phyloP scores from a whole-genome alignment of 768 basidiomycete species.

The Nidularia sp. region DNA sequence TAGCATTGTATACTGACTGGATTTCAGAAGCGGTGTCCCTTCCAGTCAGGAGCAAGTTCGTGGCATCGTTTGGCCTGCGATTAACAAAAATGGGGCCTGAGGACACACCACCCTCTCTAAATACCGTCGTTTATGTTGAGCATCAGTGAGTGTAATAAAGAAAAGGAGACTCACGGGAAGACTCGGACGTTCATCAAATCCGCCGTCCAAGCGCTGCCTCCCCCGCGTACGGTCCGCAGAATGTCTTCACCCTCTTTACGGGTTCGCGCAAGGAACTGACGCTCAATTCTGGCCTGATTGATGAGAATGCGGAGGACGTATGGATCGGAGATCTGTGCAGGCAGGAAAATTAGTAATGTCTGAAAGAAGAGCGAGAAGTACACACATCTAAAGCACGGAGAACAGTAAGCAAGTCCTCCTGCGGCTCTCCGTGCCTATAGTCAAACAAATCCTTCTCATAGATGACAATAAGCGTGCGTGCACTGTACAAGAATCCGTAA shows the following conservation, averaged over 20 bases:
- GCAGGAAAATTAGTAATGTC: neutral
- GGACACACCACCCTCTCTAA: slow-evolving; percentile 61
- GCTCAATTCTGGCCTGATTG: slow-evolving; percentile 71
- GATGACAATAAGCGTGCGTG: slow-evolving; percentile 51
- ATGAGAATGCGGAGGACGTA: slow-evolving; percentile 80
- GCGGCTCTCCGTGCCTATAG: slow-evolving; percentile 70
- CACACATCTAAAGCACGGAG: slow-evolving; percentile 78
- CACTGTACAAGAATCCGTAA: slow-evolving; percentile 24
- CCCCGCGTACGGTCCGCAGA: slow-evolving; percentile 35
- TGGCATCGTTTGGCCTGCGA: slow-evolving; percentile 24
- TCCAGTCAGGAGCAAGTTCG: slow-evolving; percentile 49
- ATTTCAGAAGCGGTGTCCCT: slow-evolving; percentile 45
- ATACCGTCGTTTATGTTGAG: neutral
- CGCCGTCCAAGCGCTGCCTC: slow-evolving; percentile 60
- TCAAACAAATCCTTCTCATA: slow-evolving; percentile 79
- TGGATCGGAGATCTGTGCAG: slow-evolving; percentile 61
- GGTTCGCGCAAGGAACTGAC: slow-evolving; percentile 55
- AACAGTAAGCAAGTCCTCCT: slow-evolving; percentile 59
- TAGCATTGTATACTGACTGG: slow-evolving; percentile 24
- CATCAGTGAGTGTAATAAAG: neutral
- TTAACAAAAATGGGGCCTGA: slow-evolving; percentile 33
- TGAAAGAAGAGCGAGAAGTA: slow-evolving; percentile 3
- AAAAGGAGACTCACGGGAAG: slow-evolving; percentile 46
- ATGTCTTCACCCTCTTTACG: slow-evolving; percentile 63
- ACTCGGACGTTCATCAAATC: slow-evolving; percentile 63